phyloP scores from a whole-genome alignment of 1,284 basidiomycete genomes.

The Sanghuangporus weigelae region DNA sequence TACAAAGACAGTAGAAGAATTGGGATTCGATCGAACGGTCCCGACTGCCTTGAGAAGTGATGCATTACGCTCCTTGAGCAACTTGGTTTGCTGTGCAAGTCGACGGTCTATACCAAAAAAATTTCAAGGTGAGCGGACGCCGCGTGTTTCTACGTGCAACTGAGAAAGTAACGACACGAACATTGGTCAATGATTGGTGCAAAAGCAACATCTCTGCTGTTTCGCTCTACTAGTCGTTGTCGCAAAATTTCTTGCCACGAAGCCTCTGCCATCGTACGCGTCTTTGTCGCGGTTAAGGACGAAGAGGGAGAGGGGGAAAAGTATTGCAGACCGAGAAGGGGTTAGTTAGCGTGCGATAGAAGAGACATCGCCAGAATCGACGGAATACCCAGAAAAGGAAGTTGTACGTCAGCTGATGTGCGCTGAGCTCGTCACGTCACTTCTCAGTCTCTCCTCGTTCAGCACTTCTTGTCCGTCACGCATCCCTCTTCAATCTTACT shows the following conservation, averaged over 20 bases:
- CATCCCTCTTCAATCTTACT: conserved; percentile 13
- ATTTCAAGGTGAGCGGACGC: conserved; percentile 15
- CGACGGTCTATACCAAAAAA: conserved; percentile 64
- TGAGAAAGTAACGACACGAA: conserved; percentile 32
- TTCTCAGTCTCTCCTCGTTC: conserved; percentile 7
- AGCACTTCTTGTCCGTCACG: conserved; percentile 12
- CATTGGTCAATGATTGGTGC: conserved; percentile 86
- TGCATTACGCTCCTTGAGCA: conserved; percentile 85
- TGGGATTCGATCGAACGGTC: conserved; percentile 61
- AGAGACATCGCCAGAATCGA: neutral
- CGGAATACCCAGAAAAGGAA: neutral
- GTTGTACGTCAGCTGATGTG: conserved; percentile 12
- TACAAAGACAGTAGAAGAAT: conserved; percentile 55
- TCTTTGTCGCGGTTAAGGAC: neutral
- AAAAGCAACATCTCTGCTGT: conserved; percentile 70
- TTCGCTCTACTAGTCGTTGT: conserved; percentile 72
- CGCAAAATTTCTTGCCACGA: conserved; percentile 77
- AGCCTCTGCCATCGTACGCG: conserved; percentile 62
- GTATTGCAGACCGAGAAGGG: neutral
- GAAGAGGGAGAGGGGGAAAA: conserved; percentile 3
- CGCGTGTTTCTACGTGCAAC: conserved; percentile 18
- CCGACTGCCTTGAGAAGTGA: conserved; percentile 76
- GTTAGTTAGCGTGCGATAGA: neutral
- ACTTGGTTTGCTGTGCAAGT: conserved; percentile 83
- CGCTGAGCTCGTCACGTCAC: neutral